Base-by-base conservation (phyloP, 2,329 filamentous ascomycete species). In the Diaporthe humulicola region DNA sequence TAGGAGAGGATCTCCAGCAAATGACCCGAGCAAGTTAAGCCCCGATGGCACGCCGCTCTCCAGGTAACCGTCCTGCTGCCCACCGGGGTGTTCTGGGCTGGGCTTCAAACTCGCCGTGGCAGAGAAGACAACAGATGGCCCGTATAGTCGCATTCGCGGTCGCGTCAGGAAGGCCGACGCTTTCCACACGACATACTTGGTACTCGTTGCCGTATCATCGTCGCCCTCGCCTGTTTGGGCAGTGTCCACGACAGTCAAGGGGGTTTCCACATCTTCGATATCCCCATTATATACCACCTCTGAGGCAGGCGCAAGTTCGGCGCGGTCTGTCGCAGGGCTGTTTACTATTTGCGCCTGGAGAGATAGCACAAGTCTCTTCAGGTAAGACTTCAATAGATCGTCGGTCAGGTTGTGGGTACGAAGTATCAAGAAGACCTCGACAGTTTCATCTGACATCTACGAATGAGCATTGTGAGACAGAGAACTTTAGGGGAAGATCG, bases 21-120 rank as follows among this genome's bases (percentile, higher is more conserved):
- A 94, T 4, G 94, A 89, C 80, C 94, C 92, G 19, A 97, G 89
- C n/a, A 96, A 86, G 81, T 96, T 97, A 76, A 94, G 87, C 2
- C 93, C 92, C 9, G 92, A 89, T 0, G 94, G 92, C 36, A 92
- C 84, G 74, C 91, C 90, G 79, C 92, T 94, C 48, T 90, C 89
- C 42, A 96, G 87, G 79, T 95, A 95, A 70, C 93, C 92, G 74
- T 90, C 87, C 14, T 86, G 84, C 30, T 83, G 77, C 14, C 84
- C 82, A 50, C 87, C 85, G 15, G 83, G 81, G 50, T 85, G 83
- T 17, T 85, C 82, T 50, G 84, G 80, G 42, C 87, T 84, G 3
- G 90, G 89, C 79, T 88, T 91, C 76, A 94, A 83, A 76, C 88
- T 91, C 8, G 91, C 91, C 2, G 88, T 88, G 19, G 90, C 91